A percentile compares a stretch with the other conserved stretches of the same genome.
phyloP scores from a whole-genome alignment of 768 basidiomycete genomes.

The Boletus rufocinnamomeus region DNA sequence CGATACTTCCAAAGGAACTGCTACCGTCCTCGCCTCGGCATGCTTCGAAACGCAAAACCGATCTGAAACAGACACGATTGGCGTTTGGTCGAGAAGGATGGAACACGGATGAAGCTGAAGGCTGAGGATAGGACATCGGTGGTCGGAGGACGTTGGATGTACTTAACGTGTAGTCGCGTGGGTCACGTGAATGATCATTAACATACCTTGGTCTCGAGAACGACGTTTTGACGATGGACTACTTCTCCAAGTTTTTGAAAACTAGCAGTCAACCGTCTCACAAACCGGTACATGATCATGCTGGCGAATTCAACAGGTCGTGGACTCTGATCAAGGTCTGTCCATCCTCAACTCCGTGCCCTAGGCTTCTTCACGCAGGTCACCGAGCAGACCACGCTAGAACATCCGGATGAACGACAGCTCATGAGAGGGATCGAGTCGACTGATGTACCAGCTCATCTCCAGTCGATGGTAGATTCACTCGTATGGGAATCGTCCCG shows the following conservation, averaged over 20 bases:
- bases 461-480: constrained; percentile 81
- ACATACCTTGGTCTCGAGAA: background rate
- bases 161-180: background rate
- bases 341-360: background rate
- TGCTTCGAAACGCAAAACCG: constrained; percentile 7
- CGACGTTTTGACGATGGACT: constrained; percentile 57
- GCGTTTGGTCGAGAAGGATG: constrained; percentile 15
- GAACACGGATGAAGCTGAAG: background rate
- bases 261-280: constrained; percentile 41
- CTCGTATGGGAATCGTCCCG: constrained; percentile 84
- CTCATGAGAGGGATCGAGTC: constrained; percentile 75
- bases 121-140: background rate
- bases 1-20: constrained; percentile 31
- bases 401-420: constrained; percentile 88
- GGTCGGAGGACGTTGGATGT: background rate
- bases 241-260: constrained; percentile 79
- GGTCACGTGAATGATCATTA: constrained; percentile 18
- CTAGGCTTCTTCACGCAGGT: constrained; percentile 10
- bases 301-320: constrained; percentile 71
- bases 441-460: constrained; percentile 76
- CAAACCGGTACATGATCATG: constrained; percentile 63
- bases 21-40: constrained; percentile 10
- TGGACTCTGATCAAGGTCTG: constrained; percentile 75
- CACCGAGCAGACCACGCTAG: constrained; percentile 66
- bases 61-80: constrained; percentile 25